phyloP scores from a whole-genome alignment of 2,329 filamentous ascomycete species.

The Sarocladium kiliense region DNA sequence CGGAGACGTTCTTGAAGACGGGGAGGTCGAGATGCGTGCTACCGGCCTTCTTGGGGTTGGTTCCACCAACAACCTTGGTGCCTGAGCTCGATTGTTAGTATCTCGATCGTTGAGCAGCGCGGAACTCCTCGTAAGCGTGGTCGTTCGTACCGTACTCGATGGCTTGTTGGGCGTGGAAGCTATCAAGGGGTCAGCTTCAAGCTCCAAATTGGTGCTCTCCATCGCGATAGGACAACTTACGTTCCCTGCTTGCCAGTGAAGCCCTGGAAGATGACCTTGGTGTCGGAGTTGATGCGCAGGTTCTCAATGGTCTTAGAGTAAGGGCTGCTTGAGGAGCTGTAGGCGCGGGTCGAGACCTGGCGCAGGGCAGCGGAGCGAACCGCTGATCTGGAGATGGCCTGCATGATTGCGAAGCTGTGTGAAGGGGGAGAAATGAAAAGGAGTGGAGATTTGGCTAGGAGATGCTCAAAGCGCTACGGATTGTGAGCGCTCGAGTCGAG shows the following conservation, averaged over 20 bases:
- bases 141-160: conserved; percentile 84
- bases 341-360: conserved; percentile 62
- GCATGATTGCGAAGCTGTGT: conserved; percentile 54
- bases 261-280: conserved; percentile 93
- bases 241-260: conserved; percentile 97
- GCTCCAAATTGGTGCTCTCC: not conserved
- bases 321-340: conserved; percentile 65
- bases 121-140: conserved; percentile 10
- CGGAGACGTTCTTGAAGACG: conserved; percentile 84
- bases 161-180: conserved; percentile 95
- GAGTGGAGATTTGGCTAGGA: conserved; percentile 14
- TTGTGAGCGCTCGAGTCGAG: not conserved
- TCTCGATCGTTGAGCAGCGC: conserved; percentile 1
- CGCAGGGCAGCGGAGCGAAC: conserved; percentile 64
- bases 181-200: conserved; percentile 29
- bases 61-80: conserved; percentile 96
- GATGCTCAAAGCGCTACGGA: conserved; percentile 3
- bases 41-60: conserved; percentile 98
- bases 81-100: conserved; percentile 44
- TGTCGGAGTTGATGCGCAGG: conserved; percentile 87
- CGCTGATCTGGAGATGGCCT: conserved; percentile 69
- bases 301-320: conserved; percentile 75
- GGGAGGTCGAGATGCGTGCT: conserved; percentile 82
- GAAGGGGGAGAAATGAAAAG: conserved; percentile 17
- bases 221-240: conserved; percentile 45